Base-by-base conservation (phyloP, 495 filamentous ascomycete species). In the Sordaria brevicollis region DNA sequence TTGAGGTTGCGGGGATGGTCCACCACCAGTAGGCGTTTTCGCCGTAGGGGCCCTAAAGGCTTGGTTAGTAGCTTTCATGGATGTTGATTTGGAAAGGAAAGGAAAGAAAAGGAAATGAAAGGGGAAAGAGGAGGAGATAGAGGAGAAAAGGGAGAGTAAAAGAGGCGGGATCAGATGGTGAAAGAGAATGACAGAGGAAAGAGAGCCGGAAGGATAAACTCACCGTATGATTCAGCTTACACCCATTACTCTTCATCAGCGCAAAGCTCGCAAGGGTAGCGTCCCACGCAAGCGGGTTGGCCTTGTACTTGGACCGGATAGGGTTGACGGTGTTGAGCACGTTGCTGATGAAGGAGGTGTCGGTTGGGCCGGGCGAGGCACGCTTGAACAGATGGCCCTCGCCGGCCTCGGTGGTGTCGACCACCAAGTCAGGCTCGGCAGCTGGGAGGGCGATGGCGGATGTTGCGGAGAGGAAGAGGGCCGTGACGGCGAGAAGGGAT, bases 31-130 rank as follows among this genome's bases (percentile, higher is more conserved):
- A 76, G 67, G 69, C 73, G 65, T 76, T 76, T 21, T 76, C 74
- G 15, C 74, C 70, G 62, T 76, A 76, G 13, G 65, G 41, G 25
- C 74, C 74, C 74, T 75, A n/a, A n/a, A n/a, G n/a, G n/a, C n/a
- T n/a, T n/a, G n/a, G n/a, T n/a, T n/a, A n/a, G n/a, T n/a, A n/a
- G n/a, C n/a, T n/a, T n/a, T n/a, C n/a, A n/a, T n/a, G n/a, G n/a
- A n/a, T n/a, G n/a, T n/a, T n/a, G n/a, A n/a, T n/a, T n/a, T n/a
- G n/a, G n/a, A n/a, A n/a, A n/a, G n/a, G n/a, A n/a, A n/a, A n/a
- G n/a, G n/a, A n/a, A n/a, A n/a, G n/a, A n/a, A n/a, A n/a, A n/a
- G n/a, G n/a, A n/a, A n/a, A n/a, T n/a, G n/a, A n/a, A n/a, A n/a
- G n/a, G n/a, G n/a, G n/a, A n/a, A n/a, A n/a, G n/a, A n/a, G n/a